Percentiles rank a stretch among this genome's conserved stretches.
phyloP scores from a whole-genome alignment of 768 basidiomycete genomes.

The Lanmaoa pseudosensibilis region DNA sequence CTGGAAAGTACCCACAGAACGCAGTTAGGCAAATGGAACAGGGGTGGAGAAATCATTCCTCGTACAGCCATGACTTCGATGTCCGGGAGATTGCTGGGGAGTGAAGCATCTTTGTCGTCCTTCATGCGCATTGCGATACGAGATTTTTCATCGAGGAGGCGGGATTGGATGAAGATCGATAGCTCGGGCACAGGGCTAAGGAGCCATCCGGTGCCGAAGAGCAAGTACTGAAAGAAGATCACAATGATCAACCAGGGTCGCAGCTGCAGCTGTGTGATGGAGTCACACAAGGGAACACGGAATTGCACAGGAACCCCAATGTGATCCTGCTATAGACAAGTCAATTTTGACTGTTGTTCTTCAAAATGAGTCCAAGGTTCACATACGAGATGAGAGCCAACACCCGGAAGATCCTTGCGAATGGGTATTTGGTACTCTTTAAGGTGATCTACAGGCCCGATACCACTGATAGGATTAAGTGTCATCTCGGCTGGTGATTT shows the following conservation, averaged over 20 bases:
- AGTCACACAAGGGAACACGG: conserved; percentile 25
- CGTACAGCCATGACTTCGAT: conserved; percentile 38
- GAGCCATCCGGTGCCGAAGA: background rate
- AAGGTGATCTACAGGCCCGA: background rate
- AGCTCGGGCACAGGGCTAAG: background rate
- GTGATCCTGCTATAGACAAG: conserved; percentile 39
- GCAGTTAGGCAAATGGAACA: background rate
- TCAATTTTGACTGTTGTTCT: background rate
- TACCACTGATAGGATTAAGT: background rate
- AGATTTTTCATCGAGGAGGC: background rate
- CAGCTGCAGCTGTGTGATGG: background rate
- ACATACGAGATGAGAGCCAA: conserved; percentile 35
- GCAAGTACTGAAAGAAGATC: background rate
- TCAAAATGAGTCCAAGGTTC: background rate
- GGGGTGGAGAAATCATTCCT: background rate
- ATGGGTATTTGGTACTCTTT: background rate
- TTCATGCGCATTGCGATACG: background rate
- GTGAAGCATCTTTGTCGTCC: background rate
- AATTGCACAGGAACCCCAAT: conserved; percentile 35
- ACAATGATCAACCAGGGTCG: background rate
- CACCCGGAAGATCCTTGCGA: conserved; percentile 1
- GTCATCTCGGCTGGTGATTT: background rate
- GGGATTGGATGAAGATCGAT: background rate
- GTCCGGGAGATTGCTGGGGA: conserved; percentile 33
- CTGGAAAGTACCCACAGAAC: background rate